Base-by-base conservation (phyloP, 306 rosid species). In the Dalbergia oliveri region DNA sequence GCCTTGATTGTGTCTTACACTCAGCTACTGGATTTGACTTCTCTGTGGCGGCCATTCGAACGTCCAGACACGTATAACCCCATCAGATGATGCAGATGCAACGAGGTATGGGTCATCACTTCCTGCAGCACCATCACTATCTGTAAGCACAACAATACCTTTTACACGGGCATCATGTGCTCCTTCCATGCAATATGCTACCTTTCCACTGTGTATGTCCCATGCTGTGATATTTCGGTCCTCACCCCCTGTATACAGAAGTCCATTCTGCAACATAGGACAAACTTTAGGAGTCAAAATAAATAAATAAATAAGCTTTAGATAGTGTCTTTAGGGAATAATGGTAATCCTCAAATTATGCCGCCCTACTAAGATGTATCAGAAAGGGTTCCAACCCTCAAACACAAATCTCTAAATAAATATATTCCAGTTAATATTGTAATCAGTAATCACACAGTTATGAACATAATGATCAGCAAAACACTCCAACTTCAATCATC, bases 11-110 rank as follows among this genome's bases (percentile, higher is more conserved):
- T 49, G 99, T 93, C 76, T 90, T 88, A 53, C 88, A 90, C 86
- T 95, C 98, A 4, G 98, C 91, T 72, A 95, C 75, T 19, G 97
- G 93, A 81, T 75, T 83, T 53, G 90, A 86, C 86, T 90, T 93
- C 87, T 83, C 94, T 10, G 37, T 83, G 11, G 78, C 34, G 21
- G 92, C 91, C 98, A 87, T 87, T 13, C 99, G 99, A 83, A 93
- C 94, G 88, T 95, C 99, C 99, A 95, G 41, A 88, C 88, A 4
- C 92, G 90, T 83, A 95, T 87, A 84, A 87, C 72, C 50, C 99
- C 99, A 80, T 95, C 98, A 7, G 97, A 86, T 62, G 99, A 93
- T 26, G 93, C 98, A 83, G 98, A 90, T 74, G 96, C 94, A 35
- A 95, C 86, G 19, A 91, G 75, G 76, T 86, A 87, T 0, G 99